Evolutionary conservation across 2,329 filamentous ascomycete genomes (phyloP).

Genomic region (Xylaria sp.): DNA sequence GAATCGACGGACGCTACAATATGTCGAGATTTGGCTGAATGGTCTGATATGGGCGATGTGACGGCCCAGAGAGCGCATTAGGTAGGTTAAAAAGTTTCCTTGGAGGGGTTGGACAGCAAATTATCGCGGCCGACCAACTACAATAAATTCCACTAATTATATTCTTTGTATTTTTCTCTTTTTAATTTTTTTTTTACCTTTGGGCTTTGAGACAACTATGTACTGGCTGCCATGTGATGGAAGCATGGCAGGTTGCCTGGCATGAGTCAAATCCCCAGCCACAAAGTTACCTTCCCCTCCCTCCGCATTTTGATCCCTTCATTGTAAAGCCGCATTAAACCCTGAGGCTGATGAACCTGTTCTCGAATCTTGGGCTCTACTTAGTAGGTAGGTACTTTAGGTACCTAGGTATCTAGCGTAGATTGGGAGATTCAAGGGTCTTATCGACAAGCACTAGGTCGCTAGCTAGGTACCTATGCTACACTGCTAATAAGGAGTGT

Average conservation of each 20-base stretch:
- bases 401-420: no score
- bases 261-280: slow-evolving; percentile 12
- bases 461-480: neutral
- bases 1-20: slow-evolving; percentile 35
- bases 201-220: neutral
- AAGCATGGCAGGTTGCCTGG: neutral
- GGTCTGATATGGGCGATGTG: slow-evolving; percentile 16
- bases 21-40: slow-evolving; percentile 31
- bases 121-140: slow-evolving; percentile 17
- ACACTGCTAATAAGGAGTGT: neutral
- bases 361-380: slow-evolving; percentile 16
- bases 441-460: slow-evolving; percentile 17
- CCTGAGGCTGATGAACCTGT: slow-evolving; percentile 1
- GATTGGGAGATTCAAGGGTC: slow-evolving; percentile 5
- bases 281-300: slow-evolving; percentile 8
- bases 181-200: neutral
- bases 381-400: no score
- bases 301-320: neutral
- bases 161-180: neutral
- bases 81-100: neutral
- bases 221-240: slow-evolving; percentile 20
- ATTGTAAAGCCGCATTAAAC: slow-evolving; percentile 17
- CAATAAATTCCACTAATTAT: slow-evolving; percentile 6
- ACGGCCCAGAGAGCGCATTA: slow-evolving; percentile 32
- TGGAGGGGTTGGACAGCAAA: slow-evolving; percentile 22